Evolutionary conservation across 2,329 filamentous ascomycete species (phyloP).

Genomic region (Sporothrix inflata): DNA sequence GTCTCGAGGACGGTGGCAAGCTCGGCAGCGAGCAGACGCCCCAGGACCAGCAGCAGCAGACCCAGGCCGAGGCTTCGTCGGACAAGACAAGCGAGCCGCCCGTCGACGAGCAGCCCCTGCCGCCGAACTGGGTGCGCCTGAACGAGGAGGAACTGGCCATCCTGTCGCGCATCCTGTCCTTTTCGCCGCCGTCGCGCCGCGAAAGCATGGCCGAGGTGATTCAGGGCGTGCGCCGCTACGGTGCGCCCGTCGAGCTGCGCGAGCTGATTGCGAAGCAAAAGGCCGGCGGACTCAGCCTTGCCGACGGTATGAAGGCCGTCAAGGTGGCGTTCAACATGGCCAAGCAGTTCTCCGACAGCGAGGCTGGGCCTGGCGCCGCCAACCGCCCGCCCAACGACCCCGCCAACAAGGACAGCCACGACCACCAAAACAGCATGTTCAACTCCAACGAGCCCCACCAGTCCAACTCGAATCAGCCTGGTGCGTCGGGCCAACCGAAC

Average conservation of each 20-base stretch:
- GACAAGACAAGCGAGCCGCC: background rate
- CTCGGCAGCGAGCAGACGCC: slow-evolving; percentile 19
- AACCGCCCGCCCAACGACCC: slow-evolving; percentile 27
- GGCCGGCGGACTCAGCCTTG: slow-evolving; percentile 50
- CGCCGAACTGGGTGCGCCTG: slow-evolving; percentile 53
- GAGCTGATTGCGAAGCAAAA: slow-evolving; percentile 61
- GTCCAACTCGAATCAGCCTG: slow-evolving; percentile 24
- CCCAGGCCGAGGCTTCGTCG: background rate
- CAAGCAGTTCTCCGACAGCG: slow-evolving; percentile 43
- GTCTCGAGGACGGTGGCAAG: slow-evolving; percentile 24
- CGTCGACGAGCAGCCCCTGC: slow-evolving; percentile 38
- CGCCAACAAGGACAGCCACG: background rate
- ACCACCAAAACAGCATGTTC: slow-evolving; percentile 32
- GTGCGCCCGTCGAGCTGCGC: slow-evolving; percentile 70
- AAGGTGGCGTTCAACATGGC: slow-evolving; percentile 60
- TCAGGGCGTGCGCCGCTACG: slow-evolving; percentile 66
- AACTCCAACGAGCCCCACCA: slow-evolving; percentile 36
- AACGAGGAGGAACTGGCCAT: slow-evolving; percentile 53
- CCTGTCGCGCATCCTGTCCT: slow-evolving; percentile 63
- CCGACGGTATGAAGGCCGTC: slow-evolving; percentile 62
- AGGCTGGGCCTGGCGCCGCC: slow-evolving; percentile 24
- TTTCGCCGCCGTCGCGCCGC: slow-evolving; percentile 65
- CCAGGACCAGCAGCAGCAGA: background rate
- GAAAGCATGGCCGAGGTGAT: slow-evolving; percentile 62
- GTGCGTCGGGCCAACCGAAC: slow-evolving; percentile 10